Percentiles rank a stretch among this genome's conserved stretches.
These are phyloP conservation scores for Phialophora chinensis DNA, from an alignment of 2,329 filamentous ascomycete species.

Conservation along the genomic window DNA sequence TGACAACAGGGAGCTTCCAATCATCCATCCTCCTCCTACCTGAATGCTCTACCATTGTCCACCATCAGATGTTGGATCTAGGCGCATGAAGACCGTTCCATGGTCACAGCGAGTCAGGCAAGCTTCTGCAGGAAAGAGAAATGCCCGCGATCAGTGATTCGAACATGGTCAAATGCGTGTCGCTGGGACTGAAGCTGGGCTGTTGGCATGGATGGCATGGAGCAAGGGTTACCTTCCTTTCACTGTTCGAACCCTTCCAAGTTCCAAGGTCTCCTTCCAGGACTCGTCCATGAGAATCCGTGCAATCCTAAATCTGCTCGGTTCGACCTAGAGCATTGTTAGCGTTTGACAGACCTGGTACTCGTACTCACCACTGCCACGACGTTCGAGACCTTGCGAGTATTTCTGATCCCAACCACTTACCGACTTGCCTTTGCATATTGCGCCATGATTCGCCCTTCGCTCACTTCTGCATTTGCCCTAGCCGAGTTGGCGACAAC, in stretches of 20 bases:
- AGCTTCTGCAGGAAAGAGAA: not conserved
- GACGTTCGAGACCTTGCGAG: slow-evolving; percentile 5
- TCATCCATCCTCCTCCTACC: not conserved
- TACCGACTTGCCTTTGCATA: slow-evolving; percentile 2
- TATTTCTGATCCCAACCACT: slow-evolving; percentile 16
- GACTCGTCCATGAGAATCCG: not conserved
- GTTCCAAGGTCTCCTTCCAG: not conserved
- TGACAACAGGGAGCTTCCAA: not conserved
- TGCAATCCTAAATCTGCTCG: not conserved
- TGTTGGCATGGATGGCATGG: slow-evolving; percentile 13
- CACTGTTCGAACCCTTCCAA: not conserved
- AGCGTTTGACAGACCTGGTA: not conserved
- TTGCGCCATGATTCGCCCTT: not conserved
- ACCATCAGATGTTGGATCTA: not conserved
- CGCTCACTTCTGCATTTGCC: not conserved
- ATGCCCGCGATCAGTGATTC: not conserved
- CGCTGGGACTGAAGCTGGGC: slow-evolving; percentile 1
- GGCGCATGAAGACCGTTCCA: not conserved
- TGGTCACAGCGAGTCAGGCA: not conserved
- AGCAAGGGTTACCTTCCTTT: not conserved
- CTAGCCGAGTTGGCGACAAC: not conserved
- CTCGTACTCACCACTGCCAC: not conserved
- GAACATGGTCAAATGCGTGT: not conserved
- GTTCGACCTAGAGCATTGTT: not conserved
- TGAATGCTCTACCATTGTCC: not conserved